phyloP scores from a whole-genome alignment of 179 eudicot species.

The Silene coronaria region DNA sequence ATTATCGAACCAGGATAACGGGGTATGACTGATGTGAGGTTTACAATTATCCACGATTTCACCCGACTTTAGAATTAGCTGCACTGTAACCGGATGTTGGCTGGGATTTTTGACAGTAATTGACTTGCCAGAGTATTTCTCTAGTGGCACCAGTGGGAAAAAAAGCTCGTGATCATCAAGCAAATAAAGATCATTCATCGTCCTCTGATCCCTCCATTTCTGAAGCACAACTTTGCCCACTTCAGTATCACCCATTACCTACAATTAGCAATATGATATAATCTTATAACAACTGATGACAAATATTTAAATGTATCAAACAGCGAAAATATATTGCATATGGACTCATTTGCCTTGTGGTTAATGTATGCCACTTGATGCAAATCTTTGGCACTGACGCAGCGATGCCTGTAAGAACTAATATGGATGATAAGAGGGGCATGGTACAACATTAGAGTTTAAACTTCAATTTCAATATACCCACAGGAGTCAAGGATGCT shows the following conservation, averaged over 20 bases:
- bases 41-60: constrained; percentile 51
- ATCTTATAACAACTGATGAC: constrained; percentile 15
- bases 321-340: not conserved
- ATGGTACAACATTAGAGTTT: not conserved
- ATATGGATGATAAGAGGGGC: not conserved
- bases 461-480: not conserved
- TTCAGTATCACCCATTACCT: constrained; percentile 43
- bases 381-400: not conserved
- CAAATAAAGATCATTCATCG: constrained; percentile 38
- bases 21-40: constrained; percentile 33
- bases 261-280: constrained; percentile 17
- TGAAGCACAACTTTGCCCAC: constrained; percentile 54
- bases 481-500: not conserved
- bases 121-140: constrained; percentile 46
- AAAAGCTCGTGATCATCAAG: constrained; percentile 50
- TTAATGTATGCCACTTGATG: not conserved
- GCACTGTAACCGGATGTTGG: constrained; percentile 56
- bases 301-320: not conserved
- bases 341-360: not conserved
- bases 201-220: constrained; percentile 63
- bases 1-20: constrained; percentile 39
- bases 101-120: constrained; percentile 68
- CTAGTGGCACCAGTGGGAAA: constrained; percentile 55
- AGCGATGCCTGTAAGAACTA: not conserved
- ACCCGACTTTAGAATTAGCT: constrained; percentile 57